phyloP scores from a whole-genome alignment of 768 basidiomycete species.

The Rhodocollybia butyracea region DNA sequence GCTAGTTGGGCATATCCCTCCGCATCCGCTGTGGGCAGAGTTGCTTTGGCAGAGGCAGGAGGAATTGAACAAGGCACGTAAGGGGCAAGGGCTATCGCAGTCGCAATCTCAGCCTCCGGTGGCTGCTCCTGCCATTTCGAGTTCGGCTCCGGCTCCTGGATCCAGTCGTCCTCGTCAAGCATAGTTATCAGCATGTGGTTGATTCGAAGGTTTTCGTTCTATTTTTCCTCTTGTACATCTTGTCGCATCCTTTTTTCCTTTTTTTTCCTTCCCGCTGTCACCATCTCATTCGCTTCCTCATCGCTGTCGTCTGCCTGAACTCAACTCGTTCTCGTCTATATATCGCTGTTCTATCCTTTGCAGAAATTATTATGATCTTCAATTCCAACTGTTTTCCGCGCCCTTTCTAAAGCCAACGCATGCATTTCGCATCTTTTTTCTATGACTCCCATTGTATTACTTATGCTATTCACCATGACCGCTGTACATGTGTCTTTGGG shows the following conservation, averaged over 20 bases:
- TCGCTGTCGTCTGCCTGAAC: neutral
- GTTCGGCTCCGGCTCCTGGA: neutral
- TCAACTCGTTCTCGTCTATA: neutral
- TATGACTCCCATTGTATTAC: slow-evolving; percentile 3
- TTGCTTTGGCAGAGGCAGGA: slow-evolving; percentile 82
- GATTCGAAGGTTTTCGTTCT: neutral
- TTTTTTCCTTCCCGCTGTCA: neutral
- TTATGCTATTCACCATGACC: slow-evolving; percentile 6
- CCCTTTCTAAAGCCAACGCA: no score
- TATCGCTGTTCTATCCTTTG: no score
- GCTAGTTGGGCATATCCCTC: slow-evolving; percentile 85
- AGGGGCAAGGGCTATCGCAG: no score
- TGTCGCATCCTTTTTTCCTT: neutral
- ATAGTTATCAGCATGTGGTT: neutral
- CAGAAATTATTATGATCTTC: neutral
- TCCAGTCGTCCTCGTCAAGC: neutral
- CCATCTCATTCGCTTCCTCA: neutral
- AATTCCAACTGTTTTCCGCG: no score
- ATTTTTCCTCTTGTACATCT: neutral
- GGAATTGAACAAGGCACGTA: slow-evolving; percentile 31
- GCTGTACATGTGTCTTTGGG: slow-evolving; percentile 3
- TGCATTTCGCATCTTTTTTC: neutral
- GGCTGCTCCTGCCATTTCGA: neutral
- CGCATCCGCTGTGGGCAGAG: slow-evolving; percentile 92
- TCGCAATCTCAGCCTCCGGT: neutral